Evolutionary conservation across 192 early-diverging fungal species (phyloP).

Genomic region (Cladochytrium replicatum): DNA sequence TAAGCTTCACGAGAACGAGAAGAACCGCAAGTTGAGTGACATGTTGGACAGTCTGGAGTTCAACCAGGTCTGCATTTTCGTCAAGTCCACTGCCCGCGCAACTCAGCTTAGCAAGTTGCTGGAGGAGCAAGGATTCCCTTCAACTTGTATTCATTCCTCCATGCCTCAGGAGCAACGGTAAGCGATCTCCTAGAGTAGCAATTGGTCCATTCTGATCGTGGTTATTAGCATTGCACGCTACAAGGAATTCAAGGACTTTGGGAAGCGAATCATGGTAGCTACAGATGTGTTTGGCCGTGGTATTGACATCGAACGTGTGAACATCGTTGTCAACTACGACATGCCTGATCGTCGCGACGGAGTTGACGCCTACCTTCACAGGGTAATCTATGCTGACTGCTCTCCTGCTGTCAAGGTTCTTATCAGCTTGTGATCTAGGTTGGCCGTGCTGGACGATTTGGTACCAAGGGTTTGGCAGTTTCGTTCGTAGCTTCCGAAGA

Average conservation of each 20-base stretch:
- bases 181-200: slow-evolving; percentile 1
- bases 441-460: slow-evolving; percentile 97
- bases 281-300: slow-evolving; percentile 98
- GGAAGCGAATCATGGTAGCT: slow-evolving; percentile 90
- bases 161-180: slow-evolving; percentile 87
- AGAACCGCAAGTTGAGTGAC: slow-evolving; percentile 91
- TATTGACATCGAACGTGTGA: slow-evolving; percentile 96
- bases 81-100: slow-evolving; percentile 81
- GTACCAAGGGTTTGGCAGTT: slow-evolving; percentile 95
- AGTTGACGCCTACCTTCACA: slow-evolving; percentile 86
- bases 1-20: slow-evolving; percentile 69
- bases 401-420: background rate
- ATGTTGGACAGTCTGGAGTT: slow-evolving; percentile 90
- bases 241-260: slow-evolving; percentile 92
- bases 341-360: slow-evolving; percentile 85
- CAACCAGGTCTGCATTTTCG: slow-evolving; percentile 97
- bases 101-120: slow-evolving; percentile 80
- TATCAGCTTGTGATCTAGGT: slow-evolving; percentile 38
- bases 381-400: slow-evolving; percentile 35
- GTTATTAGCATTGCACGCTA: slow-evolving; percentile 66
- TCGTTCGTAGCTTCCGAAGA: slow-evolving; percentile 82
- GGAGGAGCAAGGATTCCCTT: slow-evolving; percentile 84
- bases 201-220: background rate
- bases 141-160: slow-evolving; percentile 82
- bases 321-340: slow-evolving; percentile 99